Evolutionary conservation across 1,284 basidiomycete species (phyloP).

Genomic region (Irpex rosettiformis): DNA sequence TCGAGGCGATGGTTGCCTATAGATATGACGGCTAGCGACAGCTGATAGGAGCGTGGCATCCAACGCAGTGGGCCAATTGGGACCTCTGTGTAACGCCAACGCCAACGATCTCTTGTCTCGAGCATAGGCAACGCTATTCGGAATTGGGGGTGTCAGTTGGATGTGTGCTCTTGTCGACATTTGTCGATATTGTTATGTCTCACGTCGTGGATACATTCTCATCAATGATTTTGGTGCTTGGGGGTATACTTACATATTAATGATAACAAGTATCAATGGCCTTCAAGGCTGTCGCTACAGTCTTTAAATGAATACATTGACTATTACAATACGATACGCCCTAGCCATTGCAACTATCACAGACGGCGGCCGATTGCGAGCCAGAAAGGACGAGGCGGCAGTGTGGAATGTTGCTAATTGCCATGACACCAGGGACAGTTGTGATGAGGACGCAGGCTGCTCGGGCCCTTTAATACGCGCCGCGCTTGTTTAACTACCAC

Average conservation of each 20-base stretch:
- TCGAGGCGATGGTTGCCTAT: constrained; percentile 88
- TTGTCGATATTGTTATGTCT: neutral
- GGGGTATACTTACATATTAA: too few species aligned
- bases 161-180: neutral
- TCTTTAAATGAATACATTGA: neutral
- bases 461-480: constrained; percentile 8
- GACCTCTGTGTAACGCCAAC: neutral
- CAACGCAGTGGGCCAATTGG: neutral
- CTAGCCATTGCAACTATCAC: neutral
- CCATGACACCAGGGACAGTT: constrained; percentile 17
- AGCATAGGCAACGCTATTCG: neutral
- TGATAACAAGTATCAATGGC: too few species aligned
- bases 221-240: neutral
- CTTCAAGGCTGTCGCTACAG: too few species aligned
- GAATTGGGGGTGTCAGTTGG: neutral
- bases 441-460: constrained; percentile 11
- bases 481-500: constrained; percentile 18
- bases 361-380: neutral
- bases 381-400: neutral
- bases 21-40: constrained; percentile 58
- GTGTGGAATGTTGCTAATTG: constrained; percentile 9
- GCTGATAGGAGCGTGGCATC: neutral
- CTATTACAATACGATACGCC: neutral
- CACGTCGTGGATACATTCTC: neutral
- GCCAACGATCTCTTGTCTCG: neutral